These are phyloP conservation scores for Lentinula sp. DNA, from an alignment of 768 basidiomycete genomes.

Conservation along the genomic window DNA sequence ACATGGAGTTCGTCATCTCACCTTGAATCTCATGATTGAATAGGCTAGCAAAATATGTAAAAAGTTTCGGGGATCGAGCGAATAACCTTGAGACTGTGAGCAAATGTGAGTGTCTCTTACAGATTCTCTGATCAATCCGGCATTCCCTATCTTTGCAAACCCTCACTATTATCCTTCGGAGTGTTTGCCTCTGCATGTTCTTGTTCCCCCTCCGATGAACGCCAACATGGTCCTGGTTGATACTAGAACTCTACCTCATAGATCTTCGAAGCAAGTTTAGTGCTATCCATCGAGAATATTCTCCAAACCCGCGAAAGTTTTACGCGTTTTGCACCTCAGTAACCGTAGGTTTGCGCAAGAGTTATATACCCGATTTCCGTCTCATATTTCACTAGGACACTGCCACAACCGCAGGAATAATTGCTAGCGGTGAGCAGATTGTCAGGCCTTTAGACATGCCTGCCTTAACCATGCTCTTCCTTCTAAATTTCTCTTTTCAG, in stretches of 20 bases:
- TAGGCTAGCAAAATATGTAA: conserved; percentile 61
- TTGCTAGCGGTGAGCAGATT: conserved; percentile 57
- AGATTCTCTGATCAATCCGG: neutral
- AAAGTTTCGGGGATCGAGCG: conserved; percentile 63
- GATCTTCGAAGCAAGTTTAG: conserved; percentile 68
- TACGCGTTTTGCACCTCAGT: conserved; percentile 77
- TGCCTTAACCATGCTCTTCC: neutral
- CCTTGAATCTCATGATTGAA: neutral
- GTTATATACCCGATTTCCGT: neutral
- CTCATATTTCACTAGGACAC: conserved; percentile 40
- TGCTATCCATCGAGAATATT: conserved; percentile 73
- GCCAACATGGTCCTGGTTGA: neutral
- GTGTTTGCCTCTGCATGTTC: neutral
- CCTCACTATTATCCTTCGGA: neutral
- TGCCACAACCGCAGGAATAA: conserved; percentile 67
- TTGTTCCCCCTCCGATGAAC: neutral
- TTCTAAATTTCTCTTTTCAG: conserved; percentile 23
- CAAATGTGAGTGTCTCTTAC: conserved; percentile 48
- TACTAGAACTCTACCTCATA: conserved; percentile 17
- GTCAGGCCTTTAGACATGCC: neutral
- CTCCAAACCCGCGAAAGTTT: conserved; percentile 67
- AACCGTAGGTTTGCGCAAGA: conserved; percentile 36
- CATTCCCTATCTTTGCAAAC: neutral
- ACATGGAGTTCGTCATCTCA: neutral
- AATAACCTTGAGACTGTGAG: conserved; percentile 67